phyloP scores from a whole-genome alignment of 2,329 filamentous ascomycete genomes.

The Escovopsis sp. region DNA sequence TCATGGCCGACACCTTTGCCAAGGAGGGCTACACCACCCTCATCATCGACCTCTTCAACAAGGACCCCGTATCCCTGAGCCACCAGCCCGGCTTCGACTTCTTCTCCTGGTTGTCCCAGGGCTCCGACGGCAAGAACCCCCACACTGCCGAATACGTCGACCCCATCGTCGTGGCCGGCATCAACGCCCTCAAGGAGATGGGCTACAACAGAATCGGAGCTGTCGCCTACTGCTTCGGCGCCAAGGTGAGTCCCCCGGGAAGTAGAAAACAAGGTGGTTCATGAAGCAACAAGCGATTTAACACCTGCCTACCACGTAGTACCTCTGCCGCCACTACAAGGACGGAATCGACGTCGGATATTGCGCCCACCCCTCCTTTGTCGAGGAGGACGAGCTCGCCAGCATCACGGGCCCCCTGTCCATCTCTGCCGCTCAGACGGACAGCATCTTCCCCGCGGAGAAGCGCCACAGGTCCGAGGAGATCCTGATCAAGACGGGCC shows the following conservation, averaged over 20 bases:
- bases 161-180: slow-evolving; percentile 14
- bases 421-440: slow-evolving; percentile 50
- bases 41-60: slow-evolving; percentile 20
- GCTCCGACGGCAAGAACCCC: slow-evolving; percentile 30
- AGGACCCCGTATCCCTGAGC: slow-evolving; percentile 31
- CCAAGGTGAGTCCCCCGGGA: slow-evolving; percentile 34
- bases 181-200: slow-evolving; percentile 41
- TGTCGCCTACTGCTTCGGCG: slow-evolving; percentile 64
- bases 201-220: slow-evolving; percentile 45
- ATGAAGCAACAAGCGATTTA: background rate
- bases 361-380: slow-evolving; percentile 63
- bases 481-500: slow-evolving; percentile 39
- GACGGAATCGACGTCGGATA: slow-evolving; percentile 55
- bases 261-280: background rate
- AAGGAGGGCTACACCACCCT: slow-evolving; percentile 18
- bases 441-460: slow-evolving; percentile 49
- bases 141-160: slow-evolving; percentile 16
- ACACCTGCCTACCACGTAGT: slow-evolving; percentile 24
- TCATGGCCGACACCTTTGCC: slow-evolving; percentile 23
- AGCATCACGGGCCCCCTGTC: slow-evolving; percentile 53
- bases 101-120: slow-evolving; percentile 19
- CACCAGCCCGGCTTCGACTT: slow-evolving; percentile 13
- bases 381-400: slow-evolving; percentile 50
- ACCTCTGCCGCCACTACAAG: slow-evolving; percentile 49
- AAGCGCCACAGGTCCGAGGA: slow-evolving; percentile 50